A percentile compares a stretch with the other conserved stretches of the same genome.
phyloP scores from a whole-genome alignment of 2,329 filamentous ascomycete species.

The Pyricularia pennisetigena region DNA sequence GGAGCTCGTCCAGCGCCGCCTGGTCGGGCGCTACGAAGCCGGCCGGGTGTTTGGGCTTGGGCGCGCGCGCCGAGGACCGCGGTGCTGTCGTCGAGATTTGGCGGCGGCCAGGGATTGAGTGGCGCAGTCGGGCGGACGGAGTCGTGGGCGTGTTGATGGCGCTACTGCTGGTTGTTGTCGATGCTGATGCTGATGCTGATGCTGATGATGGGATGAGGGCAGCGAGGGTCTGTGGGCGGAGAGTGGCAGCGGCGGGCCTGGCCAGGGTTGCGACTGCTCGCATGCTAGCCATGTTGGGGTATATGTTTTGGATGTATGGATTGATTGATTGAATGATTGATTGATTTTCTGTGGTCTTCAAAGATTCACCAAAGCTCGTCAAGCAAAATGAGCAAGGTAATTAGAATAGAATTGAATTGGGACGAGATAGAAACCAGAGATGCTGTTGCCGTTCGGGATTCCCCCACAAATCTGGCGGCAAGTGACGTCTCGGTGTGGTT shows the following conservation, averaged over 20 bases:
- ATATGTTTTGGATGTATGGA: background rate
- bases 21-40: constrained; percentile 60
- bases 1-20: constrained; percentile 68
- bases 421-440: background rate
- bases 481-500: background rate
- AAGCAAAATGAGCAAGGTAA: background rate
- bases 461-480: background rate
- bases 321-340: background rate
- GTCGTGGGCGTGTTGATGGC: constrained; percentile 11
- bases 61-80: background rate
- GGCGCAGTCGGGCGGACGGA: background rate
- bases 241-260: constrained; percentile 15
- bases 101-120: background rate
- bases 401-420: background rate
- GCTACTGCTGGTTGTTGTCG: background rate
- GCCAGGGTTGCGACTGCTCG: constrained; percentile 22
- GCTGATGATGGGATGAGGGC: constrained; percentile 3
- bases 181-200: constrained; percentile 7
- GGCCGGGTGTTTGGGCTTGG: constrained; percentile 37
- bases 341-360: background rate
- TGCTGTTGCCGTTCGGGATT: background rate
- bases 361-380: background rate
- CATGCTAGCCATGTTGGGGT: constrained; percentile 26
- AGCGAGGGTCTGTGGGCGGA: constrained; percentile 9
- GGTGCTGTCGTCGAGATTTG: constrained; percentile 8